Base-by-base conservation (phyloP, 805 yeast genomes). In the Kodamaea kaohsiungensis region DNA sequence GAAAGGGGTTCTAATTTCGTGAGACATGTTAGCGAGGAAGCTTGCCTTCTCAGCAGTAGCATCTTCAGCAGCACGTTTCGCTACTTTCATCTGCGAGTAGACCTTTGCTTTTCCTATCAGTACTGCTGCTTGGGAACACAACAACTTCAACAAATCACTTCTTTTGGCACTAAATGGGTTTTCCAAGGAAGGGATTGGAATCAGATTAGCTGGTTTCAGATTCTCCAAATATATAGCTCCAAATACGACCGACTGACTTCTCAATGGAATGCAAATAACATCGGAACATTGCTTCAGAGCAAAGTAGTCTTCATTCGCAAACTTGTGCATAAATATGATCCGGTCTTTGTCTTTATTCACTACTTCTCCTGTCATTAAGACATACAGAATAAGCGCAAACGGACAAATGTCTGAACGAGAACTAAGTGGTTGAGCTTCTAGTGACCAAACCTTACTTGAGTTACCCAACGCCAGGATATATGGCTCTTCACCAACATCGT, bases 1-100 rank as follows among this genome's bases (percentile, higher is more conserved):
- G 65, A 81, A 81, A 0, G 85, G 85, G 1, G 85, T 81, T 49
- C 85, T 66, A 48, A 81, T 80, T 58, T 81, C 85, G 59, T 81
- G 85, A 1, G 84, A 80, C 85, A 81, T 81, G 56, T 81, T 81
- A 18, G 76, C 76, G 54, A 81, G 61, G 61, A 81, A 81, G 51
- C 81, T 79, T 3, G 84, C 81, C 65, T 80, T 81, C 60, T 79
- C 83, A 4, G 80, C 79, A 1, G 83, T 79, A 3, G 84, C 83
- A 51, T 77, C 82, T 56, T 79, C 83, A 1, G 84, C 84, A 2
- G 72, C 68, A 46, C 64, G 58, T 49, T 71, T 71, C 7, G 76
- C 75, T 9, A 75, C 53, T 58, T 77, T 79, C 76, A 82, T 77
- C 58, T 79, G 80, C 9, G 69, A 61, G 59, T 79, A 81, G 15